phyloP scores from a whole-genome alignment of 1,139 yeast genomes.

The Taiozyma onychis region DNA sequence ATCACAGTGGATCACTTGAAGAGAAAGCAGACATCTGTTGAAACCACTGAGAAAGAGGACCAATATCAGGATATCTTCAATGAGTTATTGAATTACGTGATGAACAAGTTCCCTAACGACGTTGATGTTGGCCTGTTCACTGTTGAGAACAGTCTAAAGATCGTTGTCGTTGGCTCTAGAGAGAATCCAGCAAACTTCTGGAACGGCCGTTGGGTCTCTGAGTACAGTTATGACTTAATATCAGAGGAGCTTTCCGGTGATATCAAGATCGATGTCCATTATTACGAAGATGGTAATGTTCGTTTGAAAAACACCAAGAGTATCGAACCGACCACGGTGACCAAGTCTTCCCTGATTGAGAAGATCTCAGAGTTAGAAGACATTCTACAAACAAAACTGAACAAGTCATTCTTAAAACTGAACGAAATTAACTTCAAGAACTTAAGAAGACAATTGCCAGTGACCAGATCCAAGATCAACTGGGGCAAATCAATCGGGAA shows the following conservation, averaged over 20 bases:
- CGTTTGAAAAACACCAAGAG: slow-evolving; percentile 54
- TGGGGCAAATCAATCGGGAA: slow-evolving; percentile 95
- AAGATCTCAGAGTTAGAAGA: slow-evolving; percentile 57
- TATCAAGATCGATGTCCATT: slow-evolving; percentile 73
- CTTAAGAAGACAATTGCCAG: slow-evolving; percentile 85
- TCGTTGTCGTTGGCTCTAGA: slow-evolving; percentile 67
- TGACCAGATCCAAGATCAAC: slow-evolving; percentile 83
- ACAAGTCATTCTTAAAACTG: slow-evolving; percentile 60
- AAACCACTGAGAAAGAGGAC: slow-evolving; percentile 28
- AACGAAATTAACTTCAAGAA: slow-evolving; percentile 80
- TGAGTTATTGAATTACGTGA: slow-evolving; percentile 31
- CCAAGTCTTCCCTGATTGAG: not conserved
- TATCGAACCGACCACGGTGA: slow-evolving; percentile 22
- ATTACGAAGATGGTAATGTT: slow-evolving; percentile 95
- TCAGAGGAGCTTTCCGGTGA: slow-evolving; percentile 42
- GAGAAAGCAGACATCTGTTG: slow-evolving; percentile 45
- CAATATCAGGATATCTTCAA: slow-evolving; percentile 17
- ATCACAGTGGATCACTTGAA: slow-evolving; percentile 60
- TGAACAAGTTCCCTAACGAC: slow-evolving; percentile 41
- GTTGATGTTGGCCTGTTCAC: slow-evolving; percentile 37
- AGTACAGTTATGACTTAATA: slow-evolving; percentile 40
- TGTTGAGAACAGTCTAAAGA: slow-evolving; percentile 35
- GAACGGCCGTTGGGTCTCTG: slow-evolving; percentile 86
- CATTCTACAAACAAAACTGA: slow-evolving; percentile 51
- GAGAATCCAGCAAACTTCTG: slow-evolving; percentile 75